These are phyloP conservation scores for Coprinopsis cinerea DNA, from an alignment of 768 basidiomycete species.

Conservation along the genomic window DNA sequence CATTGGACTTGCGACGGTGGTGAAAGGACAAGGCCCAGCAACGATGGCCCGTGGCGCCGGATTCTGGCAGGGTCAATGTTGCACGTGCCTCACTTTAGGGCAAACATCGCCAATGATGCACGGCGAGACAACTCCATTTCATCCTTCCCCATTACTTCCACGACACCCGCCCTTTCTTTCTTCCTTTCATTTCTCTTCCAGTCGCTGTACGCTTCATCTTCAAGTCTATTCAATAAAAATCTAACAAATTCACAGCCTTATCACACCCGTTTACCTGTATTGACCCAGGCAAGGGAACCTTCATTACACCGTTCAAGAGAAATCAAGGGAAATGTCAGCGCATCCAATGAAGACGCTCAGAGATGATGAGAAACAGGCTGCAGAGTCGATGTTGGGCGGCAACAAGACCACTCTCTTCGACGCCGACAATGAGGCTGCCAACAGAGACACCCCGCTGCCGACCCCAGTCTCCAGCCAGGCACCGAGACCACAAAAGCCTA, in stretches of 20 bases:
- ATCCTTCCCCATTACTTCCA: not conserved
- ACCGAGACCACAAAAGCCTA: conserved; percentile 37
- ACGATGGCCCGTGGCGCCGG: not conserved
- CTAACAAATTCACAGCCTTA: conserved; percentile 1
- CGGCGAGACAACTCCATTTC: conserved; percentile 1
- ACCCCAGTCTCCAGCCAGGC: conserved; percentile 40
- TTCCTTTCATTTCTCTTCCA: not conserved
- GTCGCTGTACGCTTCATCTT: conserved; percentile 3
- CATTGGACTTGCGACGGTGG: conserved; percentile 40
- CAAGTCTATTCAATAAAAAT: not conserved
- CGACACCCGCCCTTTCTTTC: not conserved
- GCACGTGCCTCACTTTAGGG: not conserved
- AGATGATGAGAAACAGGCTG: conserved; percentile 23
- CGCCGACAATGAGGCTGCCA: conserved; percentile 10
- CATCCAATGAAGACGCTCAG: conserved; percentile 10
- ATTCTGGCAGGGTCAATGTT: conserved; percentile 4
- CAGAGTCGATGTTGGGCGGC: conserved; percentile 20
- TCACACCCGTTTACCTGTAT: not conserved
- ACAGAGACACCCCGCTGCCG: conserved; percentile 38
- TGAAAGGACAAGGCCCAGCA: conserved; percentile 1
- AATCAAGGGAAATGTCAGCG: conserved; percentile 12
- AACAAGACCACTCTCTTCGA: conserved; percentile 15
- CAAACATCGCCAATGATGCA: not conserved
- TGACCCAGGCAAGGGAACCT: too few species aligned
- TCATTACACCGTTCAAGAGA: too few species aligned